These are phyloP conservation scores for Penicillium rolfsii DNA, from an alignment of 2,329 filamentous ascomycete species.

Conservation along the genomic window DNA sequence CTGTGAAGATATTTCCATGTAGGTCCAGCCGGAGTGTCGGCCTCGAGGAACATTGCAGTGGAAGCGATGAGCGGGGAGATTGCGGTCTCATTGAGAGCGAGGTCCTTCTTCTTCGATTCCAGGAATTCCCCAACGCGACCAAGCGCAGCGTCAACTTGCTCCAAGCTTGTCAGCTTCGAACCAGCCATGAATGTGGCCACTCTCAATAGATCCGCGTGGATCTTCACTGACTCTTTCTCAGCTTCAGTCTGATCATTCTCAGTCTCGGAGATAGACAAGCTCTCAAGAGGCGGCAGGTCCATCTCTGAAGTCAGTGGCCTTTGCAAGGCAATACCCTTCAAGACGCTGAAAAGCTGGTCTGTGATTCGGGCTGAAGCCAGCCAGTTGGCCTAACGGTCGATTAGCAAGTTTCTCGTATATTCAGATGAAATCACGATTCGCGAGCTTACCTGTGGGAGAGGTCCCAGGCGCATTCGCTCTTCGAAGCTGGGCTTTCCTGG, in stretches of 20 bases:
- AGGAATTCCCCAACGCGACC: conserved; percentile 38
- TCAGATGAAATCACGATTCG: background rate
- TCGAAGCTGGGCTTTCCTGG: conserved; percentile 41
- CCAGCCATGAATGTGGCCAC: conserved; percentile 40
- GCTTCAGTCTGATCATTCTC: conserved; percentile 39
- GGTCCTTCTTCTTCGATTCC: conserved; percentile 28
- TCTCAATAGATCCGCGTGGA: conserved; percentile 41
- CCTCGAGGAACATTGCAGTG: conserved; percentile 32
- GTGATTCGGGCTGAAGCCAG: conserved; percentile 40
- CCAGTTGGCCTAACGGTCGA: conserved; percentile 37
- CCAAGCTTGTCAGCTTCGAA: conserved; percentile 35
- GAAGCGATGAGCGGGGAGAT: conserved; percentile 28
- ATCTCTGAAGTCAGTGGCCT: conserved; percentile 34
- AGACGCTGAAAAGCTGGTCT: conserved; percentile 41
- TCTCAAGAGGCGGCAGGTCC: conserved; percentile 35
- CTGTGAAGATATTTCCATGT: conserved; percentile 49
- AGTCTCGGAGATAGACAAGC: conserved; percentile 29
- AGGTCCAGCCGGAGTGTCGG: conserved; percentile 35
- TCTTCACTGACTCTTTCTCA: conserved; percentile 40
- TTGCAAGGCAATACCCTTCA: conserved; percentile 38
- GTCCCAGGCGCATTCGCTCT: conserved; percentile 43
- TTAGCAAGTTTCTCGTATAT: conserved; percentile 24
- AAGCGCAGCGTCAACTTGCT: conserved; percentile 37
- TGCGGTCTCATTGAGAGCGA: conserved; percentile 27
- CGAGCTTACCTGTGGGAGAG: conserved; percentile 42